phyloP scores from a whole-genome alignment of 2,329 filamentous ascomycete genomes.

The Fusarium transvaalense region DNA sequence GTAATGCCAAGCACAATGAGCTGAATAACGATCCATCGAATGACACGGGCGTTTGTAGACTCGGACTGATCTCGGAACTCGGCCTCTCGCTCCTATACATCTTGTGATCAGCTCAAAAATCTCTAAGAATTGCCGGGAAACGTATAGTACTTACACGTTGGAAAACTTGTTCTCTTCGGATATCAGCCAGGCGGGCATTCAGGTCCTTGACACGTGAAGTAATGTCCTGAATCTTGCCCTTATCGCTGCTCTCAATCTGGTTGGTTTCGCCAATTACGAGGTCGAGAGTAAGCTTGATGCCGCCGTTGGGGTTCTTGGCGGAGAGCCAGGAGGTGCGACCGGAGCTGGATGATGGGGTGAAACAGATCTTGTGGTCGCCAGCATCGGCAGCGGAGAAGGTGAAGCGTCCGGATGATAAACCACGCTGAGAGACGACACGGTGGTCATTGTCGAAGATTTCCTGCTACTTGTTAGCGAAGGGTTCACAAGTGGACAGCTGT shows the following conservation, averaged over 20 bases:
- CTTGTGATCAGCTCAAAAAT: conserved; percentile 18
- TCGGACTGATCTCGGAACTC: conserved; percentile 99
- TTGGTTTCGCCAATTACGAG: conserved; percentile 94
- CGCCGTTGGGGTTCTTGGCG: conserved; percentile 73
- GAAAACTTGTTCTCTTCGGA: conserved; percentile 94
- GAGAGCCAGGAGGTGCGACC: conserved; percentile 79
- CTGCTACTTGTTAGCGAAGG: conserved; percentile 53
- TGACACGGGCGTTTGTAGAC: conserved; percentile 88
- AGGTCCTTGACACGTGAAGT: conserved; percentile 89
- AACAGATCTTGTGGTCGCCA: conserved; percentile 97
- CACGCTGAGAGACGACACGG: conserved; percentile 90
- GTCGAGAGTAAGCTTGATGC: conserved; percentile 87
- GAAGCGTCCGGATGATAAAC: conserved; percentile 82
- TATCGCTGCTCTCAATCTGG: conserved; percentile 93
- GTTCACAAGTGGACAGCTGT: conserved; percentile 7
- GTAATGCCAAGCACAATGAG: conserved; percentile 85
- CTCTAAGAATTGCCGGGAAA: neutral
- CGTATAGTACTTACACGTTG: conserved; percentile 75
- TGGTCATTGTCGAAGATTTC: conserved; percentile 98
- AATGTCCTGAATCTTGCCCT: conserved; percentile 91
- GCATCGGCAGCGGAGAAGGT: conserved; percentile 95
- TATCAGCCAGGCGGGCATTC: conserved; percentile 87
- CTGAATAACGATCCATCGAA: conserved; percentile 95
- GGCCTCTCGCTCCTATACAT: conserved; percentile 86
- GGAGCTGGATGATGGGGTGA: conserved; percentile 82